Evolutionary conservation across 1,139 yeast genomes (phyloP), one percentile per base, ranked within the genome.

Genomic region (Nakaseomyces nivariensis): DNA sequence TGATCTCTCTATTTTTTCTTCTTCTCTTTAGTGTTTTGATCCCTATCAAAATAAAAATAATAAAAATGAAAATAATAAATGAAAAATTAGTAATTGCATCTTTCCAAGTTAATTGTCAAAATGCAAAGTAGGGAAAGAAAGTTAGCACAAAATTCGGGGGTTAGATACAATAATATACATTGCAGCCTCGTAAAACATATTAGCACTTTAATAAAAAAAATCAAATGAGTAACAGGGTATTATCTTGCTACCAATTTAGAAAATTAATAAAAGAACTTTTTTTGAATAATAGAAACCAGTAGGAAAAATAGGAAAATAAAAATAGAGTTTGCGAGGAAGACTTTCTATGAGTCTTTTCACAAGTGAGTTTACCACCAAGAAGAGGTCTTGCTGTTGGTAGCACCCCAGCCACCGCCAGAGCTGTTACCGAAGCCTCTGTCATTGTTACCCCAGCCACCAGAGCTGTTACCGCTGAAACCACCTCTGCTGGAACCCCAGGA

Each of bases 401-500:
- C 58, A 41, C 71, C 60, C 56, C 63, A 60, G 46, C 67, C 59
- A 49, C 60, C 57, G 50, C 27, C 33, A 49, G 41, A 43, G 34
- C 44, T 29, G 34, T 11, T 10, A 41, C 34, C 42, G 42, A 38
- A 38, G 43, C 56, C 57, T 47, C 53, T 46, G 40, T 52, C 54
- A 63, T 32, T 36, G 42, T 29, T 41, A n/a, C 56, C 54, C 31
- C 55, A 59, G 47, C 57, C 51, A 49, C 55, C 52, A 48, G 54
- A 52, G 45, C 60, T 70, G 66, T 57, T 62, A 56, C 53, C 52
- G 50, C 55, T 51, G 49, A 55, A 45, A 27, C 67, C 61, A 48
- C 67, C 62, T 37, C 56, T 50, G 60, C 67, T 57, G 59, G 62
- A 56, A 60, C 67, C 56, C 64, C 69, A 50, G 65, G 62, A 60